Conservation (phyloP, 495 filamentous ascomycete species). For the Parmelia sp. region DNA sequence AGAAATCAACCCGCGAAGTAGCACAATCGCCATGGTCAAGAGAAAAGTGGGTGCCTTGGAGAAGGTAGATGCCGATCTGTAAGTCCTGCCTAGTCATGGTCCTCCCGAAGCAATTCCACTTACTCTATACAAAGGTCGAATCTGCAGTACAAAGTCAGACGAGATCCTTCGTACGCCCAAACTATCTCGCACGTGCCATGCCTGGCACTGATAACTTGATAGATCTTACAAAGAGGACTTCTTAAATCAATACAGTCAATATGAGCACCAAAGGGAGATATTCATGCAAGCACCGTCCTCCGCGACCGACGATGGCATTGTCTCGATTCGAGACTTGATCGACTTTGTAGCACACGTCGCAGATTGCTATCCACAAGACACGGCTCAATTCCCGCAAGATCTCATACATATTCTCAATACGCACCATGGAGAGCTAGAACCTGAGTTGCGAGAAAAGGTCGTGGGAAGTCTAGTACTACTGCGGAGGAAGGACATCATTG, state of each 20-base stretch:
- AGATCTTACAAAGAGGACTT: constrained; percentile 85
- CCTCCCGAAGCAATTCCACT: constrained; percentile 15
- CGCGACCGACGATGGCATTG: constrained; percentile 64
- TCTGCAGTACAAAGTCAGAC: constrained; percentile 80
- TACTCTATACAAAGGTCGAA: constrained; percentile 51
- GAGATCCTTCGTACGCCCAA: constrained; percentile 63
- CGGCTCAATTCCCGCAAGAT: constrained; percentile 70
- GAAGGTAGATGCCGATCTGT: constrained; percentile 90
- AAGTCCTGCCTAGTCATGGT: constrained; percentile 21
- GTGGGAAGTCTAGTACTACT: constrained; percentile 84
- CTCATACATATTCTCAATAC: constrained; percentile 70
- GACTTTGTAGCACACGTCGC: constrained; percentile 89
- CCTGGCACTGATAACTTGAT: constrained; percentile 12
- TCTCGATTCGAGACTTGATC: constrained; percentile 76
- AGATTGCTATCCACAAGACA: constrained; percentile 81
- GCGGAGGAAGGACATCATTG: constrained; percentile 83
- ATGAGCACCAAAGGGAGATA: constrained; percentile 83
- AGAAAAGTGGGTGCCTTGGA: constrained; percentile 84
- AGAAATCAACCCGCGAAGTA: neutral
- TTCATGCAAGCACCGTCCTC: constrained; percentile 76
- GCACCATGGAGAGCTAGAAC: constrained; percentile 73
- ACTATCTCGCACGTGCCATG: constrained; percentile 9
- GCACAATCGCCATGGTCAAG: constrained; percentile 57
- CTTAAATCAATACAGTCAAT: constrained; percentile 80
- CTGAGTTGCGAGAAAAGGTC: constrained; percentile 85